Conservation (phyloP, 2,329 filamentous ascomycete species). For the Cryphonectria nitschkei region DNA sequence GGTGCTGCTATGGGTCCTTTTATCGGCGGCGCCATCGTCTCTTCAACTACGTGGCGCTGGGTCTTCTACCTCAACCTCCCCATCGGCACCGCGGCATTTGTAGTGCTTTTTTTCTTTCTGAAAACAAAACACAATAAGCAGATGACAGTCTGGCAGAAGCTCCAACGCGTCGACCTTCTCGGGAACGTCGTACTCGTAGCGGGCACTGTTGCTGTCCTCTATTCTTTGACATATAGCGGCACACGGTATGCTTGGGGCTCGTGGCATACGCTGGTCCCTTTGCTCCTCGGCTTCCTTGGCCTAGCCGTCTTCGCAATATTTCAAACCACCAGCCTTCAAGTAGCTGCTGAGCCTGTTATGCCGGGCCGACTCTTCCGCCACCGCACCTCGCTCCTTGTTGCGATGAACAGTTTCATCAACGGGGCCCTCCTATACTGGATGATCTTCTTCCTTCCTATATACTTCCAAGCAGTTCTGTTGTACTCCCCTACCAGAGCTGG, state of each 20-base stretch:
- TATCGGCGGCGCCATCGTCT: conserved; percentile 29
- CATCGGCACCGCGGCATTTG: conserved; percentile 38
- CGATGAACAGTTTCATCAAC: too few species aligned
- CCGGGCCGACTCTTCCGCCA: too few species aligned
- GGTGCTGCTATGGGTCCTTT: conserved; percentile 26
- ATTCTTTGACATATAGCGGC: conserved; percentile 47
- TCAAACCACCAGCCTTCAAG: too few species aligned
- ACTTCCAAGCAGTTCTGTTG: too few species aligned
- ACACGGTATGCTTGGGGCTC: conserved; percentile 45
- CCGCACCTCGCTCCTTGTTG: too few species aligned
- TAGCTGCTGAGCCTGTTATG: too few species aligned
- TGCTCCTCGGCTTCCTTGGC: conserved; percentile 43
- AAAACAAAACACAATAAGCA: conserved; percentile 38
- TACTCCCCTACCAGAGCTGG: too few species aligned
- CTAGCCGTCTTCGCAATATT: conserved; percentile 14
- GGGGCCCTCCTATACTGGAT: too few species aligned
- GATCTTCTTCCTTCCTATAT: too few species aligned
- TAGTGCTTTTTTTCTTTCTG: conserved; percentile 38
- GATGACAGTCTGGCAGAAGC: conserved; percentile 32
- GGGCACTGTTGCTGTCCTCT: conserved; percentile 40
- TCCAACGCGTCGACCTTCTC: conserved; percentile 37
- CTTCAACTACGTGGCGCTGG: conserved; percentile 34
- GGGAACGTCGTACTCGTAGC: conserved; percentile 40
- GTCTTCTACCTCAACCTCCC: conserved; percentile 46
- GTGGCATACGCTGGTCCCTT: conserved; percentile 40